A percentile compares a stretch with the other conserved stretches of the same genome.
phyloP scores from a whole-genome alignment of 169 alveolate species.

The Neospora caninum region DNA sequence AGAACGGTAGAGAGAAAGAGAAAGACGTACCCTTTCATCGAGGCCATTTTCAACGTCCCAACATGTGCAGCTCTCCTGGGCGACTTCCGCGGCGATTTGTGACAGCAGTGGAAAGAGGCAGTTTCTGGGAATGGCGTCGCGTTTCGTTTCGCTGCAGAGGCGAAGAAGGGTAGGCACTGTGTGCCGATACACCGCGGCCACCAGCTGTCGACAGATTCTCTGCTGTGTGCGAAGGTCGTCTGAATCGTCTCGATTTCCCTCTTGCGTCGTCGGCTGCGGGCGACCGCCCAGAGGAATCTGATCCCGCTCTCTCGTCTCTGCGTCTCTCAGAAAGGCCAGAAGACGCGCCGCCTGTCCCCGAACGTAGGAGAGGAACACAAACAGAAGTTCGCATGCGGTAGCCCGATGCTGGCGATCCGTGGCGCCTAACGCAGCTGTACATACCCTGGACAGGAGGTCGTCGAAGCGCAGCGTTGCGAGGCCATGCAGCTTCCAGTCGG shows the following conservation, averaged over 20 bases:
- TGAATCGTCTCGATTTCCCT: not conserved
- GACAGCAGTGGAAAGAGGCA: not conserved
- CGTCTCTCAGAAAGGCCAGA: not conserved
- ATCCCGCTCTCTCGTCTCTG: not conserved
- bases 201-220: not conserved
- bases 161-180: not conserved
- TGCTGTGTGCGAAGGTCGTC: not conserved
- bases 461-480: slow-evolving; percentile 23
- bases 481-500: not conserved
- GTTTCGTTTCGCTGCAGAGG: not conserved
- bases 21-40: slow-evolving; percentile 14
- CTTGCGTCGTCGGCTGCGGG: not conserved
- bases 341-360: not conserved
- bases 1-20: not conserved
- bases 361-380: not conserved
- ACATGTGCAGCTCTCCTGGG: not conserved
- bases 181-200: slow-evolving; percentile 12
- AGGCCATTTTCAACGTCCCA: not conserved
- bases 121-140: not conserved
- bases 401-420: not conserved
- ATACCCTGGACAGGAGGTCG: not conserved
- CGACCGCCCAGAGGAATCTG: no score
- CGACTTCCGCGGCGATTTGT: not conserved
- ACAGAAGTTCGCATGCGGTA: slow-evolving; percentile 9
- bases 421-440: slow-evolving; percentile 1